These are phyloP conservation scores for Gomphus bonarii DNA, from an alignment of 1,284 basidiomycete species.

Conservation along the genomic window DNA sequence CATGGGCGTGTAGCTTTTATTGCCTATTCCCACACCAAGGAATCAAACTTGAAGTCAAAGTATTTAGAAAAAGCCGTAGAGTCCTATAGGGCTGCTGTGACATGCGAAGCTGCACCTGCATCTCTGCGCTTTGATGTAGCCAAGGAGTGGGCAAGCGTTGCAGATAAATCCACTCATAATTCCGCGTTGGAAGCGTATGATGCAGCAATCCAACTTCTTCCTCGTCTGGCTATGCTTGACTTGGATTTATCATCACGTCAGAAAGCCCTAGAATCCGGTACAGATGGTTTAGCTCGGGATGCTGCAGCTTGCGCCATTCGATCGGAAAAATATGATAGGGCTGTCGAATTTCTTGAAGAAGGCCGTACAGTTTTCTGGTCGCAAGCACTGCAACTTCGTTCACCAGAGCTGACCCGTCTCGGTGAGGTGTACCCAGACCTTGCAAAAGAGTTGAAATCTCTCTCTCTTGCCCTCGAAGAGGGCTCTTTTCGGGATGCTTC, in stretches of 20 bases:
- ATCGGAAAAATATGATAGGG: conserved; percentile 21
- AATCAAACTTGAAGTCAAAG: too few species aligned
- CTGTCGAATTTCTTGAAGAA: conserved; percentile 26
- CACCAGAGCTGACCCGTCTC: conserved; percentile 11
- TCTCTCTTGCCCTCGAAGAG: not conserved
- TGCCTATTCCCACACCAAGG: not conserved
- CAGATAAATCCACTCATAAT: not conserved
- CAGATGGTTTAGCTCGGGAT: conserved; percentile 19
- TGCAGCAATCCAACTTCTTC: not conserved
- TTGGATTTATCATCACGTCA: not conserved
- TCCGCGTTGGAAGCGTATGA: not conserved
- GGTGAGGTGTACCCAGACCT: conserved; percentile 8
- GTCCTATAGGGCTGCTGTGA: not conserved
- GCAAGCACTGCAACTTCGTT: conserved; percentile 16
- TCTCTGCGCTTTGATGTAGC: not conserved
- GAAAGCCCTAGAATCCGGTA: conserved; percentile 11
- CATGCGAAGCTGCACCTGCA: not conserved
- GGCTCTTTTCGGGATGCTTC: not conserved
- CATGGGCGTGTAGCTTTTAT: not conserved
- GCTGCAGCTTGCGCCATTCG: conserved; percentile 27
- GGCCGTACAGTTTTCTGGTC: conserved; percentile 24
- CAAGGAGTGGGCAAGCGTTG: not conserved
- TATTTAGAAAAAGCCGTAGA: not conserved
- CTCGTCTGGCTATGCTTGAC: not conserved
- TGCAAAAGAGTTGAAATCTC: not conserved